Evolutionary conservation across 139 green algal species (phyloP), one percentile per base, ranked within the genome.

Genomic region (Chlorella ohadii): DNA sequence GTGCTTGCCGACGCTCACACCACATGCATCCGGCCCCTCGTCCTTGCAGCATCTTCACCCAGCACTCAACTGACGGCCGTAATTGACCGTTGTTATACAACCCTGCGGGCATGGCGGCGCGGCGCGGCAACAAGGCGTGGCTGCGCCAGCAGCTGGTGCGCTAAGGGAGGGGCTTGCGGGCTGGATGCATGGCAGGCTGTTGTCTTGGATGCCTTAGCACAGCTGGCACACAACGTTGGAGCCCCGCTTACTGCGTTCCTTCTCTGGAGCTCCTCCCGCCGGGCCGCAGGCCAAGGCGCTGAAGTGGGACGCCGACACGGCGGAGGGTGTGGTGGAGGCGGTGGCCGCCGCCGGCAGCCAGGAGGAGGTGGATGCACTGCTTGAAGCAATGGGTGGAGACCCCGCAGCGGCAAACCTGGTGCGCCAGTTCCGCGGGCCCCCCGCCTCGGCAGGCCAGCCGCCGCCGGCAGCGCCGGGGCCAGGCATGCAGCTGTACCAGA

Each of bases 281-380:
- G 7, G 44, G 44, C 44, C 11, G 44, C 51, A 59, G 51, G 51
- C 51, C 41, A 74, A 74, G 39, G 31, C n/a, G 63, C 63, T 83
- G n/a, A 65, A 75, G 63, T 83, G 78, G 78, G 78, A 83, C 47
- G 78, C 39, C 22, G 63, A 63, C 22, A 44, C 63, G 17, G 63
- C 61, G 2, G 78, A 83, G 78, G 78, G 41, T 3, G 41, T 87
- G 38, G 57, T 80, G n/a, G 74, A 72, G 38, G 83, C 83, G 25
- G 31, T 87, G 0, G 57, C n/a, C 9, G 64, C n/a, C 0, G 74
- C 75, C 1, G 44, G 34, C 39, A 78, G 38, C 75, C 28, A 33
- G 20, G 44, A 36, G 0, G 83, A 84, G 68, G 68, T 87, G 17
- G 83, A 87, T 9, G 57, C 23, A 4, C n/a, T 87, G 33, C 68